Evolutionary conservation across 1,139 yeast species (phyloP), one percentile per base, ranked within the genome.

Genomic region (Pichia cactophila): DNA sequence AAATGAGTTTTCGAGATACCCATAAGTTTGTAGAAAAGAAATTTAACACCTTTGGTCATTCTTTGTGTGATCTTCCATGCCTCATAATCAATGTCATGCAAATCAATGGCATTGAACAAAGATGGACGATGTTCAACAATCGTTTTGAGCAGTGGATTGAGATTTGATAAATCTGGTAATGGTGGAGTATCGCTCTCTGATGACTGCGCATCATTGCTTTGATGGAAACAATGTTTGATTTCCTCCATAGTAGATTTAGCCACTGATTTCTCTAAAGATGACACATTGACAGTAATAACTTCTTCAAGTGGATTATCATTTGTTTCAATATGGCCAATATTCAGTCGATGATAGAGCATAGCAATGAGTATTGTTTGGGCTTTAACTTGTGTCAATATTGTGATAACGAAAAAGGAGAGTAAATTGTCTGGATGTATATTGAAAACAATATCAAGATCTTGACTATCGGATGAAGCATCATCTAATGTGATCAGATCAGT

Each of bases 1-100:
- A 81, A 58, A 55, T 80, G 79, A 2, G 59, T 54, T 49, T 61
- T 70, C 2, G 70, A 56, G 41, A 81, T 70, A 1, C 85, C 84
- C 81, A 81, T 76, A 4, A 76, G 23, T 43, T 61, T 63, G 83
- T 85, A 81, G 62, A 77, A 75, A 0, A 75, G 17, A n/a, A 63
- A 58, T 58, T 68, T 69, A 50, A 66, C 62, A 48, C 74, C 57
- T 14, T 61, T 59, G 26, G 67, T 71, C 60, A 69, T 75, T 36
- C 53, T 50, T 10, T 65, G 61, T 2, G 81, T 70, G 5, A 63
- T 55, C 41, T 64, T 68, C 35, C 60, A 67, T 0, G 82, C 85
- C 20, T 62, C 57, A 20, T 61, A 69, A 56, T 79, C 82, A 14
- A 80, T 57, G 43, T 74, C 63, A 29, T 61, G 35, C 31, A 66